Conservation (phyloP, 352 stramenopile genomes). For the Pythium utonaiense region DNA sequence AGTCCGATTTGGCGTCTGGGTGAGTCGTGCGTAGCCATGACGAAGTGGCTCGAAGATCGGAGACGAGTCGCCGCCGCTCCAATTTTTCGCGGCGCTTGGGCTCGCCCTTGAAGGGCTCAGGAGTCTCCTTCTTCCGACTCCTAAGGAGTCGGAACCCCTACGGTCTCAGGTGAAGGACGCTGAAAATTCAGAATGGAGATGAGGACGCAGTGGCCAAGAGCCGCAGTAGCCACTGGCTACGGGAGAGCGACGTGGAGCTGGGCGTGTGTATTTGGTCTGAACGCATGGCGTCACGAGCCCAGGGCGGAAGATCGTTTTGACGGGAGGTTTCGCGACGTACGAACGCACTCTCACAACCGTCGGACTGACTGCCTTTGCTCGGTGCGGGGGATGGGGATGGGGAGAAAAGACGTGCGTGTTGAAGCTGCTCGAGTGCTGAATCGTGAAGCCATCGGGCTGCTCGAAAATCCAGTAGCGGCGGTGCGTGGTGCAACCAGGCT, state of each 20-base stretch:
- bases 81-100: slow-evolving; percentile 13
- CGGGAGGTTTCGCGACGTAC: too few species aligned
- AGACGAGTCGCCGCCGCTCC: slow-evolving; percentile 3
- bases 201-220: too few species aligned
- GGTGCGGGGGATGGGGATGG: too few species aligned
- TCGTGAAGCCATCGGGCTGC: background rate
- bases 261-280: background rate
- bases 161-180: background rate
- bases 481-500: background rate
- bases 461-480: background rate
- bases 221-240: too few species aligned
- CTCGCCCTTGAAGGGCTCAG: background rate
- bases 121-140: too few species aligned
- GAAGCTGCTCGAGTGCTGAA: background rate
- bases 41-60: background rate
- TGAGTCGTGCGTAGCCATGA: background rate
- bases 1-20: background rate
- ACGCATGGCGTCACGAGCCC: background rate
- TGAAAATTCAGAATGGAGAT: slow-evolving; percentile 4
- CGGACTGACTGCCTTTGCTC: too few species aligned
- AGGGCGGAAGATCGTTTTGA: background rate
- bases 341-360: too few species aligned
- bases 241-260: too few species aligned
- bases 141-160: background rate
- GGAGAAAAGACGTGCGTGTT: background rate